Evolutionary conservation across 1,139 yeast genomes (phyloP).

Genomic region (Scheffersomyces titani): DNA sequence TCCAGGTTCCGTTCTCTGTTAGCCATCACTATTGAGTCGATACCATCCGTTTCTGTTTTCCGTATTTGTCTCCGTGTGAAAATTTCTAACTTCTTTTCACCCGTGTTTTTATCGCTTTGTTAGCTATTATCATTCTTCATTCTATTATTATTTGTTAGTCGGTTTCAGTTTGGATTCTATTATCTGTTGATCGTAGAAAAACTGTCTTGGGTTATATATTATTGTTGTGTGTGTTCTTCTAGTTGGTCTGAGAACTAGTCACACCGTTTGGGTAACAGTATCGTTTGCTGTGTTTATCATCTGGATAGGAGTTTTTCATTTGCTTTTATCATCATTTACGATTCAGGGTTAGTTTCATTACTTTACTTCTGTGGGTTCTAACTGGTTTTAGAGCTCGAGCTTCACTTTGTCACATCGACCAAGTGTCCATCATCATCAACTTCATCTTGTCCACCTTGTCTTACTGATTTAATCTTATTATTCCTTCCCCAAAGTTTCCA

Average conservation of each 20-base stretch:
- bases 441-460: not conserved
- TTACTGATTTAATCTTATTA: not conserved
- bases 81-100: not conserved
- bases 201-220: not conserved
- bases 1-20: not conserved
- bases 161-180: not conserved
- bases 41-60: not conserved
- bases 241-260: not conserved
- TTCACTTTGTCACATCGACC: not conserved
- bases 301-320: not conserved
- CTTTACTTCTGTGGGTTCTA: not conserved
- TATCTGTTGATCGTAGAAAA: not conserved
- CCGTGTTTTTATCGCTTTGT: not conserved
- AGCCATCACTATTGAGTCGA: not conserved
- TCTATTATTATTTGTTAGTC: not conserved
- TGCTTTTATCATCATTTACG: not conserved
- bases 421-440: not conserved
- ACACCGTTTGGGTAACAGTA: not conserved
- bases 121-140: not conserved
- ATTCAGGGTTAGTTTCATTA: not conserved
- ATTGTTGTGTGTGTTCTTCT: not conserved
- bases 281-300: not conserved
- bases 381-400: not conserved
- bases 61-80: not conserved
- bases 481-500: not conserved